Percentiles rank a stretch among this genome's conserved stretches.
Conservation (phyloP, 2,329 filamentous ascomycete species). For the Pochonia chlamydosporia region DNA sequence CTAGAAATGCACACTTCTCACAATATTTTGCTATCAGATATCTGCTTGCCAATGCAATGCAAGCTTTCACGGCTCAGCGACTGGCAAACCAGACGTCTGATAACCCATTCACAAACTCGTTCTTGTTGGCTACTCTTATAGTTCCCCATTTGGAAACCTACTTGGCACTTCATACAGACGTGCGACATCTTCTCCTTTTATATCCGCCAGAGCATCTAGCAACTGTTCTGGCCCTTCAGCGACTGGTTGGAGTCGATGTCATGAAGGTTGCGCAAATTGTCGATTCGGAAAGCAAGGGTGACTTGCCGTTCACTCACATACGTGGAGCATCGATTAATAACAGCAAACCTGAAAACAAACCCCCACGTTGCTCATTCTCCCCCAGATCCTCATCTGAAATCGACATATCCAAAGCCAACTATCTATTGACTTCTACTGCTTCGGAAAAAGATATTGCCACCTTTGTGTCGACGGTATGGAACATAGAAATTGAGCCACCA, state of each 20-base stretch:
- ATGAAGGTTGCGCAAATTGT: constrained; percentile 56
- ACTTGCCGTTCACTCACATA: constrained; percentile 33
- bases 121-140: constrained; percentile 50
- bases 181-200: constrained; percentile 53
- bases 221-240: constrained; percentile 52
- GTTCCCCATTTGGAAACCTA: constrained; percentile 57
- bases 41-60: constrained; percentile 55
- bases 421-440: constrained; percentile 49
- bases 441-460: constrained; percentile 46
- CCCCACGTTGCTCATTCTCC: constrained; percentile 15
- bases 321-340: constrained; percentile 25
- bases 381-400: constrained; percentile 22
- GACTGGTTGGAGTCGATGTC: constrained; percentile 48
- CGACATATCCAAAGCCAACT: constrained; percentile 47
- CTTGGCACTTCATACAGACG: constrained; percentile 44
- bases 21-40: constrained; percentile 34
- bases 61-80: constrained; percentile 47
- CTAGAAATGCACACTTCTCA: background rate
- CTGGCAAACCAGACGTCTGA: constrained; percentile 43
- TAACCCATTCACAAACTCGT: constrained; percentile 49
- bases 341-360: constrained; percentile 17
- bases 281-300: constrained; percentile 33
- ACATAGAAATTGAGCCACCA: constrained; percentile 26
- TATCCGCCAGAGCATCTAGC: constrained; percentile 51
- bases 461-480: constrained; percentile 48